Evolutionary conservation across 257 asterid genomes (phyloP), one percentile per base, ranked within the genome.

Genomic region (Lycium barbarum): DNA sequence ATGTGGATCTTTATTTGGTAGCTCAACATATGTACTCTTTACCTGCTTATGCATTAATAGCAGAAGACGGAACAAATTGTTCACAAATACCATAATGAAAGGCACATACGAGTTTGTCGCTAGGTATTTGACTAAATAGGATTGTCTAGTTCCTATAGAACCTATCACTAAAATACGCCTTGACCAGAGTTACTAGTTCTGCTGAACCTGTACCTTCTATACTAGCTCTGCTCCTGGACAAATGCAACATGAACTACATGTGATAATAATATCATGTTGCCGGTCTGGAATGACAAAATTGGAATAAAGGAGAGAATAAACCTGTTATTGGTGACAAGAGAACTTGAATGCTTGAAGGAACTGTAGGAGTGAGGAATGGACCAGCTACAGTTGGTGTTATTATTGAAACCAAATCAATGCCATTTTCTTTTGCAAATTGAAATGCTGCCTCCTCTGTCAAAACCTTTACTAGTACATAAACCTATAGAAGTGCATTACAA

Each of bases 251-350:
- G 36, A 35, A 58, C 33, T 1, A 80, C 43, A 35, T 33, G 66
- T 55, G 51, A 53, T 79, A 53, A 61, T 6, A 6, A 2, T 55
- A 55, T 36, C 38, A 14, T 63, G 33, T 65, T 65, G 38, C 40
- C 22, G 38, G 2, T 9, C 38, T 22, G 9, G 15, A 65, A 62
- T 49, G 8, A 2, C 6, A 62, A 7, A 20, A n/a, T 9, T 8
- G 68, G 68, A 26, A 65, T 13, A 65, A 65, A 22, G 38, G 33
- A 79, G 13, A 57, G 38, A 36, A 80, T 45, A 26, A 8, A 95
- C 99, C 98, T 89, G 97, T 92, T 38, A 92, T 47, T 45, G 98
- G 99, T 57, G 99, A 93, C 49, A 96, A 72, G 83, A 96, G 86
- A 84, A 94, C 92, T 87, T 73, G 97, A 81, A 93, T 85, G 91